These are phyloP conservation scores for Termitomyces sp. DNA, from an alignment of 768 basidiomycete species.

Conservation along the genomic window DNA sequence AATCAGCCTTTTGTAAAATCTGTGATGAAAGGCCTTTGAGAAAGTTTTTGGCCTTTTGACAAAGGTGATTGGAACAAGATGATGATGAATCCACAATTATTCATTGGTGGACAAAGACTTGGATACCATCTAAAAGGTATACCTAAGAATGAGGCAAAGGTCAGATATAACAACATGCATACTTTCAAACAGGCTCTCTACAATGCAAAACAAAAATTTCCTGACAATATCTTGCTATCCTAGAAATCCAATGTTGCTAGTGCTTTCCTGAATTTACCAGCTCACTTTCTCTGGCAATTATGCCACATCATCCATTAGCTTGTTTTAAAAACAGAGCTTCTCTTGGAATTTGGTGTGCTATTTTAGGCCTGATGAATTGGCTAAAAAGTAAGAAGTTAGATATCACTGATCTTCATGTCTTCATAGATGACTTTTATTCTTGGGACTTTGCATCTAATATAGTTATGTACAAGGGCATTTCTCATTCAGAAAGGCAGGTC, in stretches of 20 bases:
- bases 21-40: slow-evolving; percentile 14
- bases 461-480: too few species aligned
- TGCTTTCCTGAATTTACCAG: slow-evolving; percentile 26
- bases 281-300: slow-evolving; percentile 27
- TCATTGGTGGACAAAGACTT: too few species aligned
- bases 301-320: slow-evolving; percentile 24
- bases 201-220: slow-evolving; percentile 12
- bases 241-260: slow-evolving; percentile 24
- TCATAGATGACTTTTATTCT: slow-evolving; percentile 16
- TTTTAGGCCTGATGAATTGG: slow-evolving; percentile 16
- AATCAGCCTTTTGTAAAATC: slow-evolving; percentile 24
- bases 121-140: too few species aligned
- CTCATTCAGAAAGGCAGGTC: too few species aligned
- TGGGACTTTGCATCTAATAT: neutral
- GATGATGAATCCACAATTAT: slow-evolving; percentile 7
- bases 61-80: slow-evolving; percentile 14
- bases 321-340: slow-evolving; percentile 22
- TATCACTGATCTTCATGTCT: slow-evolving; percentile 18
- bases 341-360: slow-evolving; percentile 19
- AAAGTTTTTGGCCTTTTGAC: slow-evolving; percentile 23
- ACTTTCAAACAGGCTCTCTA: slow-evolving; percentile 3
- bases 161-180: slow-evolving; percentile 6
- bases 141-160: neutral
- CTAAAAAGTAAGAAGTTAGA: slow-evolving; percentile 12
- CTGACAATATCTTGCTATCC: slow-evolving; percentile 12